Base-by-base conservation (phyloP, 176 grass and related monocot species). In the Calamus simplicifolius region DNA sequence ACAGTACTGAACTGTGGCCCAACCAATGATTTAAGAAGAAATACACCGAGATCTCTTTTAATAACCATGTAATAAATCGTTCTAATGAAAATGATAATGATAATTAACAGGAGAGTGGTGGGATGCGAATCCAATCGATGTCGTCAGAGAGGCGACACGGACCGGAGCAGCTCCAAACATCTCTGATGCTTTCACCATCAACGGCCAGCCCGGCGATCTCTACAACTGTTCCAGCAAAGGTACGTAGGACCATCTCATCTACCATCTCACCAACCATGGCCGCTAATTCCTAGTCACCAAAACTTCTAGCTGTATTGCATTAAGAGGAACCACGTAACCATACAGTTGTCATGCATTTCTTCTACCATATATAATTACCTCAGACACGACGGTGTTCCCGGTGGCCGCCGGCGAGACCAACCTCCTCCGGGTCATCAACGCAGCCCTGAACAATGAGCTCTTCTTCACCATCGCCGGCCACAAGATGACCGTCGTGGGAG, bases 141-240 rank as follows among this genome's bases (percentile, higher is more conserved):
- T 97, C 0, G 73, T 97, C 23, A 43, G 84, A 66, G 28, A 77
- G 50, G 87, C 93, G 27, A 91, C 87, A 3, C 81, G 72, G 62
- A 85, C 78, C 49, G 93, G 93, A 21, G 78, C 84, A 0, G 81
- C 84, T 5, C 93, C 93, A 19, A 82, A 91, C 74, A 25, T 70
- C 62, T 97, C 93, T 57, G 84, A 97, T 69, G 84, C 87, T 76
- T 65, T 88, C 81, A 97, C 93, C 69, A 69, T 97, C 58, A 91
- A 97, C 49, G 87, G 81, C 35, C 92, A 97, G 51, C 92, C 92
- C 64, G 92, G 92, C 28, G 92, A 97, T 72, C 76, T 97, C 75
- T 97, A 85, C 68, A 82, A 27, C 4, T 98, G 93, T 73, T 98
- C 93, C 3, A 73, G 60, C 69, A 52, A 80, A 43, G 86, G 85